These are phyloP conservation scores for Scolecobasidium constrictum DNA, from an alignment of 2,329 filamentous ascomycete species.

Conservation along the genomic window DNA sequence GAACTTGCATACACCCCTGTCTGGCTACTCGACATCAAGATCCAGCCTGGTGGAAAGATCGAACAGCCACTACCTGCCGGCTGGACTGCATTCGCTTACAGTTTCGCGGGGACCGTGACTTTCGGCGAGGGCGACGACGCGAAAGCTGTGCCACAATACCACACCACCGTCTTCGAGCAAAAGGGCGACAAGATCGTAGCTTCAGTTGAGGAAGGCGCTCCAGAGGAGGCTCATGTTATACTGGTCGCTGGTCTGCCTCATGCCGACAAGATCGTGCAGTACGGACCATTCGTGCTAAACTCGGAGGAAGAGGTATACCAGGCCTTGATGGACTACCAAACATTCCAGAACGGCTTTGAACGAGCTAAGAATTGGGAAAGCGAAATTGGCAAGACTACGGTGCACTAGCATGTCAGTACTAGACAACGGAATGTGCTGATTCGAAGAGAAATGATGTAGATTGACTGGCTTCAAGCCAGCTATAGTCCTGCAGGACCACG, in stretches of 20 bases:
- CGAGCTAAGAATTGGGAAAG: conserved; percentile 68
- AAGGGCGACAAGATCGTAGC: conserved; percentile 66
- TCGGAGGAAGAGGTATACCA: conserved; percentile 63
- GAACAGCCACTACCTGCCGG: conserved; percentile 63
- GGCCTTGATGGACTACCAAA: conserved; percentile 66
- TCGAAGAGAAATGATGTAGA: not conserved
- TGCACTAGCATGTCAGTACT: conserved; percentile 21
- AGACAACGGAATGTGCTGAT: not conserved
- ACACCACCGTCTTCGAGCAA: conserved; percentile 83
- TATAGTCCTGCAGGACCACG: not conserved
- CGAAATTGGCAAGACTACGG: conserved; percentile 76
- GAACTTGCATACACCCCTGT: conserved; percentile 94
- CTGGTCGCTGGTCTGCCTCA: conserved; percentile 70
- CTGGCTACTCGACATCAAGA: conserved; percentile 81
- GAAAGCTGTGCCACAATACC: conserved; percentile 54
- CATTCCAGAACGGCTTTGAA: conserved; percentile 67
- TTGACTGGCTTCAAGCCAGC: not conserved
- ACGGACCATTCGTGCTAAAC: conserved; percentile 74
- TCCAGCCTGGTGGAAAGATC: conserved; percentile 69
- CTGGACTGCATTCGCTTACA: conserved; percentile 89
- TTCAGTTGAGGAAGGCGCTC: conserved; percentile 54
- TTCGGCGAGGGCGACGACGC: conserved; percentile 42
- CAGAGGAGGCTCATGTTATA: conserved; percentile 53
- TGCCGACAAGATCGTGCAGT: conserved; percentile 72
- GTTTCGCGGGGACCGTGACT: conserved; percentile 59